Evolutionary conservation across 176 grass and related monocot genomes (phyloP).

Genomic region (Avena atlantica): DNA sequence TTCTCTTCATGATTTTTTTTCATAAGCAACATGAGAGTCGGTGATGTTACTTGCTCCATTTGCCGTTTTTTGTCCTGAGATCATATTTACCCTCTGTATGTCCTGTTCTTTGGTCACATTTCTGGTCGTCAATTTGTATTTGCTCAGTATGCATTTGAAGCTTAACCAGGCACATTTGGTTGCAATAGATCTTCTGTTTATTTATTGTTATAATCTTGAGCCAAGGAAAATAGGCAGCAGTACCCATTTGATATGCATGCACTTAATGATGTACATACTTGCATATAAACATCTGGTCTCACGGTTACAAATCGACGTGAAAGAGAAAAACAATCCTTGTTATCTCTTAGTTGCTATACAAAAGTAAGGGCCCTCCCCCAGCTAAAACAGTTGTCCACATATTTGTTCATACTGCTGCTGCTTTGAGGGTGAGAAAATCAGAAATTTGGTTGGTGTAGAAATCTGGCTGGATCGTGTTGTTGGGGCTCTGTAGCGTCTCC

Average conservation of each 20-base stretch:
- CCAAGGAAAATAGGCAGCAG: background rate
- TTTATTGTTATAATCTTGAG: background rate
- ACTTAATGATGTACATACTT: slow-evolving; percentile 22
- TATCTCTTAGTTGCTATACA: slow-evolving; percentile 29
- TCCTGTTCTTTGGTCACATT: background rate
- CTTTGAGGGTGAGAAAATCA: slow-evolving; percentile 81
- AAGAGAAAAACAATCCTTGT: slow-evolving; percentile 37
- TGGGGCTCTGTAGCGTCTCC: slow-evolving; percentile 80
- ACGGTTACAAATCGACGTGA: slow-evolving; percentile 20
- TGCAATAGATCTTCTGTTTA: background rate
- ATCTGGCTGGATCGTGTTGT: slow-evolving; percentile 90
- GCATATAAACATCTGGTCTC: slow-evolving; percentile 34
- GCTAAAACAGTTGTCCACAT: slow-evolving; percentile 10
- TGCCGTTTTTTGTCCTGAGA: background rate
- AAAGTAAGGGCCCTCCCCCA: slow-evolving; percentile 37
- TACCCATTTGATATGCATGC: background rate
- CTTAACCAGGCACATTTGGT: slow-evolving; percentile 12
- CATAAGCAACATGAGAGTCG: background rate
- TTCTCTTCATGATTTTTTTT: slow-evolving; percentile 23
- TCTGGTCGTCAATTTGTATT: background rate
- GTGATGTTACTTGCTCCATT: background rate
- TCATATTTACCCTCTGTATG: slow-evolving; percentile 17
- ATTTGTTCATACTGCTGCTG: slow-evolving; percentile 71
- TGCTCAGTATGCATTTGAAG: background rate
- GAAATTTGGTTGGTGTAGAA: slow-evolving; percentile 93